Conservation (phyloP, 1,139 yeast species). For the Debaryomyces fabryi region DNA sequence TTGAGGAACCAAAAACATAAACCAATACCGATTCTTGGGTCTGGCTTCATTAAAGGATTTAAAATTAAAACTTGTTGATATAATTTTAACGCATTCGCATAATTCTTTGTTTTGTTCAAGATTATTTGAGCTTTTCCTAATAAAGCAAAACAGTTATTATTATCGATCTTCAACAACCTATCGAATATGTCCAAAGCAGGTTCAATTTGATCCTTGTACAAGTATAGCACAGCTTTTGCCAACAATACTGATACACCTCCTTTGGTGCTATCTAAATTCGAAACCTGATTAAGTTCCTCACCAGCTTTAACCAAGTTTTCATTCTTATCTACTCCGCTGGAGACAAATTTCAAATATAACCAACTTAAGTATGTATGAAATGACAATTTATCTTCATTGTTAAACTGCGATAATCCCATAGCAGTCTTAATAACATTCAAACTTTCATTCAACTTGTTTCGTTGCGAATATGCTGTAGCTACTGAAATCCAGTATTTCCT, state of each 20-base stretch:
- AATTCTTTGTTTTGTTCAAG: conserved; percentile 69
- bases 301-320: conserved; percentile 27
- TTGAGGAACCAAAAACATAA: conserved; percentile 89
- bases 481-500: conserved; percentile 82
- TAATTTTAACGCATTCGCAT: conserved; percentile 70
- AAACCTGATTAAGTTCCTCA: conserved; percentile 22
- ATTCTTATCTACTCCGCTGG: conserved; percentile 29
- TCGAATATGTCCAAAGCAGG: conserved; percentile 69
- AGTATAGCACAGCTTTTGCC: conserved; percentile 58
- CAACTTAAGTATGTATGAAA: conserved; percentile 72
- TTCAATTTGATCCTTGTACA: conserved; percentile 55
- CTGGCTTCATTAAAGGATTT: conserved; percentile 81
- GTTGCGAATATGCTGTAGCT: conserved; percentile 77
- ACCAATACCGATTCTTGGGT: conserved; percentile 94
- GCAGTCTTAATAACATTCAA: conserved; percentile 66
- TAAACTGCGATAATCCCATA: conserved; percentile 38
- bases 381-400: conserved; percentile 52
- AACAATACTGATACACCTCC: conserved; percentile 48
- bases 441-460: conserved; percentile 63
- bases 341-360: conserved; percentile 56
- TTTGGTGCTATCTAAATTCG: conserved; percentile 18
- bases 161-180: conserved; percentile 49
- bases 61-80: conserved; percentile 81
- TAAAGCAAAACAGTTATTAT: conserved; percentile 71
- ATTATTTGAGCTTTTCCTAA: conserved; percentile 84